Base-by-base conservation (phyloP, 1,284 basidiomycete species). In the Malassezia caprae region DNA sequence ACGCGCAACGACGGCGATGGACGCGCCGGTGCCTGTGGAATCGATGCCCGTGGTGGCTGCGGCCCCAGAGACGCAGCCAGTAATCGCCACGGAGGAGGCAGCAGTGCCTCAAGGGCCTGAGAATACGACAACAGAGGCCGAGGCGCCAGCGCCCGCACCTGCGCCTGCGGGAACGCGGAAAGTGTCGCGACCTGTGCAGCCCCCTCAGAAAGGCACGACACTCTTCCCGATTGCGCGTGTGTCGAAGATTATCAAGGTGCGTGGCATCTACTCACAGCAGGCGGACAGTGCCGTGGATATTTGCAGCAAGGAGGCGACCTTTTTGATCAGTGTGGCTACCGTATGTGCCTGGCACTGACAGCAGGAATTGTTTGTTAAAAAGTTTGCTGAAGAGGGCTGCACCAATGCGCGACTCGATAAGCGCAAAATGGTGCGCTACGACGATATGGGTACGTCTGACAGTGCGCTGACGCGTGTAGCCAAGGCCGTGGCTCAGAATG, bases 241-340 rank as follows among this genome's bases (percentile, higher is more conserved):
- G 1, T 31, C 57, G 15, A 60, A 64, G 34, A 69, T 69, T 52
- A 67, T 69, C 61, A 69, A 69, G 49, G 55, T 56, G 13, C 8
- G 53, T 45, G 24, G 8, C 21, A 12, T 13, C 11, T 21, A 35
- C 45, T 41, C 8, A 26, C 12, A 4, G 3, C 24, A 56, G 56
- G 67, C 67, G 12, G 67, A 69, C 31, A 61, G 53, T 21, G 63
- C 67, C 26, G 62, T 69, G 17, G 67, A 69, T 35, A 68, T 68
- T 28, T 69, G 67, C 61, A 64, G 63, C 27, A 62, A 63, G 31
- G 67, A 69, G 56, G 67, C 67, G 12, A 64, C 60, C 8, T 68
- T 69, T 27, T 55, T 68, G 35, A 68, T 69, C 52, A 62, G 58
- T 27, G 47, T 59, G 6, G 67, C 67, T 15, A 68, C 67, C 34